phyloP scores from a whole-genome alignment of 768 basidiomycete species.

The Naganishia vishniacii region DNA sequence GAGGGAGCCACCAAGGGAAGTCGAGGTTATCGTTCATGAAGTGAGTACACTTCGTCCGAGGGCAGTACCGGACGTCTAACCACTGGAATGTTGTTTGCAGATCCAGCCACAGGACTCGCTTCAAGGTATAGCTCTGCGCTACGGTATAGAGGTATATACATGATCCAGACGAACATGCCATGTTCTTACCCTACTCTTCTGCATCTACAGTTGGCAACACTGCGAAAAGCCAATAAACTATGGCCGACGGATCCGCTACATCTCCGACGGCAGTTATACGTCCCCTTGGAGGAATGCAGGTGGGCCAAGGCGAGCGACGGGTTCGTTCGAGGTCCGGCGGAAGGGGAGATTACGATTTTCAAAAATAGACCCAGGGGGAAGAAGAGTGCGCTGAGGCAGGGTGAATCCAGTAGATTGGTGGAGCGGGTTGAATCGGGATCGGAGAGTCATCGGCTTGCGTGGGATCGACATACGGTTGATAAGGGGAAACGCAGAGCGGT shows the following conservation, averaged over 20 bases:
- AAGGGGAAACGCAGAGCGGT: slow-evolving; percentile 2
- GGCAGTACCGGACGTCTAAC: too few species aligned
- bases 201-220: slow-evolving; percentile 55
- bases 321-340: slow-evolving; percentile 40
- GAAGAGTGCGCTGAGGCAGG: not conserved
- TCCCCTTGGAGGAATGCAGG: slow-evolving; percentile 57
- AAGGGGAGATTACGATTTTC: slow-evolving; percentile 28
- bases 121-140: slow-evolving; percentile 79
- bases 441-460: too few species aligned
- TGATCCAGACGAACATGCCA: not conserved
- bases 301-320: slow-evolving; percentile 44
- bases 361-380: not conserved
- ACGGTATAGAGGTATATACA: slow-evolving; percentile 65
- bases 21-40: slow-evolving; percentile 49
- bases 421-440: too few species aligned
- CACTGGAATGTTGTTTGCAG: slow-evolving; percentile 19
- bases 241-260: slow-evolving; percentile 93
- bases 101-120: slow-evolving; percentile 70
- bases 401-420: too few species aligned
- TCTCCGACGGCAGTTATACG: slow-evolving; percentile 71
- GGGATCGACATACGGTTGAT: not conserved
- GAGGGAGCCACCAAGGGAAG: slow-evolving; percentile 23
- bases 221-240: slow-evolving; percentile 82
- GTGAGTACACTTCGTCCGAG: not conserved
- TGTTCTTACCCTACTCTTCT: not conserved